phyloP scores from a whole-genome alignment of 352 stramenopile species.

The Globisporangium parvum region DNA sequence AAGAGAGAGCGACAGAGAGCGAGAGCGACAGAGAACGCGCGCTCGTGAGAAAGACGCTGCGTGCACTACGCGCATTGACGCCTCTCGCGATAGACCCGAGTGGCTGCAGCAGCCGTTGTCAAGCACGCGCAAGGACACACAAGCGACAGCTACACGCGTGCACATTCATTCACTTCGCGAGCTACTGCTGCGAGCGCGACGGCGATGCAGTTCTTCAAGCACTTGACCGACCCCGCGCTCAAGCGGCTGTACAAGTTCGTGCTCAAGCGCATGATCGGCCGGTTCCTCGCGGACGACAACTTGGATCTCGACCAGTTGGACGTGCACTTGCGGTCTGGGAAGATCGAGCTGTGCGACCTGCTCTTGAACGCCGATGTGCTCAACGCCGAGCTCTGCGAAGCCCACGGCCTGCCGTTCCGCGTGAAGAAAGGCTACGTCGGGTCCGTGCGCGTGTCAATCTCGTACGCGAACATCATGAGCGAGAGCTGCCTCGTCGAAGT shows the following conservation, averaged over 20 bases:
- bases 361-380: slow-evolving; percentile 72
- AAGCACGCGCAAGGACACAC: too few relatives aligned
- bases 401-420: slow-evolving; percentile 65
- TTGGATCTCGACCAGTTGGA: slow-evolving; percentile 85
- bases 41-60: too few relatives aligned
- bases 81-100: too few relatives aligned
- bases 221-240: slow-evolving; percentile 82
- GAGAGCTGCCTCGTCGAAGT: slow-evolving; percentile 86
- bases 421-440: slow-evolving; percentile 85
- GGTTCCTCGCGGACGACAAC: slow-evolving; percentile 78
- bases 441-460: slow-evolving; percentile 78
- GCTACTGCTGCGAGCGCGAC: slow-evolving; percentile 1
- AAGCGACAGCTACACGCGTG: neutral
- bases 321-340: slow-evolving; percentile 71
- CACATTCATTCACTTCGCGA: neutral
- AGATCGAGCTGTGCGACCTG: slow-evolving; percentile 79
- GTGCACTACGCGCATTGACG: too few relatives aligned
- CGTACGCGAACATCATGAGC: slow-evolving; percentile 84
- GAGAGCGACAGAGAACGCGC: too few relatives aligned
- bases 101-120: too few relatives aligned
- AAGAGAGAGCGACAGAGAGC: too few relatives aligned
- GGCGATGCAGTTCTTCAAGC: slow-evolving; percentile 85
- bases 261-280: slow-evolving; percentile 84
- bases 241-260: slow-evolving; percentile 91
- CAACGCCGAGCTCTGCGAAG: slow-evolving; percentile 72